Evolutionary conservation across 2,329 filamentous ascomycete genomes (phyloP).

Genomic region (Claviceps sp.): DNA sequence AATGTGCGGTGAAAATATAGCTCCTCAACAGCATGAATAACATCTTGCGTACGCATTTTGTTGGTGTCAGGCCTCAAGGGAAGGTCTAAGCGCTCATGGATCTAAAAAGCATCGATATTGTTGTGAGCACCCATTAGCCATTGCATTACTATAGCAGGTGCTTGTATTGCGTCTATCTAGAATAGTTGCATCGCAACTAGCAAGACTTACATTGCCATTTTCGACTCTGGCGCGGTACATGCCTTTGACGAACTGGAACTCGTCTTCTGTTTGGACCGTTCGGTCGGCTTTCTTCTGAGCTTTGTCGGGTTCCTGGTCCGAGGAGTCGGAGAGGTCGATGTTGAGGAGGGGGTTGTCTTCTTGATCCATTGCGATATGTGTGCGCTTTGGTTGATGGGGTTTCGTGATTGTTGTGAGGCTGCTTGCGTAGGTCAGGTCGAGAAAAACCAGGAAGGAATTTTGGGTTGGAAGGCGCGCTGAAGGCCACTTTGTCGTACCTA

Average conservation of each 20-base stretch:
- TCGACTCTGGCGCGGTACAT: constrained; percentile 36
- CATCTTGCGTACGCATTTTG: constrained; percentile 36
- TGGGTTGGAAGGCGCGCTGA: no score
- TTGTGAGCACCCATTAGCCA: background rate
- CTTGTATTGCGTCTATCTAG: background rate
- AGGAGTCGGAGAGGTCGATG: constrained; percentile 18
- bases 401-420: no score
- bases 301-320: constrained; percentile 14
- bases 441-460: no score
- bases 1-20: constrained; percentile 40
- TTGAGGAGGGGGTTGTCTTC: constrained; percentile 17
- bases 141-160: background rate
- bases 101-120: constrained; percentile 17
- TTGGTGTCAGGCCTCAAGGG: constrained; percentile 24
- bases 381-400: background rate
- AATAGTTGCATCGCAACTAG: no score
- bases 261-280: constrained; percentile 34
- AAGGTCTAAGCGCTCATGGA: constrained; percentile 28
- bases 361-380: constrained; percentile 14
- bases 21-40: constrained; percentile 43
- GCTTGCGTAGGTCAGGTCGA: no score
- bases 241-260: constrained; percentile 32
- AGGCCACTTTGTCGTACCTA: no score
- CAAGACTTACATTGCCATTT: constrained; percentile 37
- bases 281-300: constrained; percentile 13